Base-by-base conservation (phyloP, 2,329 filamentous ascomycete genomes). In the Alternaria triticina region DNA sequence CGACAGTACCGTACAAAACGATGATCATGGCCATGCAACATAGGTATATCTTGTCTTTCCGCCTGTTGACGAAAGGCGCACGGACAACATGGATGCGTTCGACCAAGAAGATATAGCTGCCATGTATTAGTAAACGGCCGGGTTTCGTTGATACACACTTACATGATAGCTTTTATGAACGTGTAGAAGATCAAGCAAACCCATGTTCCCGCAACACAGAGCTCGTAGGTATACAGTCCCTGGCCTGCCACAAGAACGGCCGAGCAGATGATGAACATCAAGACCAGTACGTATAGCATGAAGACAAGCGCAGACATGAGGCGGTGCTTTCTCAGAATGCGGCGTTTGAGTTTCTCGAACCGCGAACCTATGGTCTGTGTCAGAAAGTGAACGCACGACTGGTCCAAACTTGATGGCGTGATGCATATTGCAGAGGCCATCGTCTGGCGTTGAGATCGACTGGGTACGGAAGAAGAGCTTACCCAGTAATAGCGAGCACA, bases 31-130 rank as follows among this genome's bases (percentile, higher is more conserved):
- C 52, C 57, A 79, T 67, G 52, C 73, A 73, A 10, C 62, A 44
- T 1, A 78, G 22, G 64, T 79, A 82, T 25, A 81, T 57, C 52
- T 69, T 73, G 55, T 81, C 79, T 7, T 75, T 66, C 30, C 65
- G 65, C 13, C 80, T 73, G 11, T 66, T 59, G 11, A 72, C 64
- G 50, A 76, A 74, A 6, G 77, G 70, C 15, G 73, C 66, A 13
- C 79, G 72, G 22, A 81, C 73, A 8, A 77, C 70, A 51, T 82
- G 79, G 27, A 77, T 73, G 15, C 81, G 75, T 61, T 82, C 81
- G 27, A 81, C 73, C 6, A 82, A 70, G 64, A 80, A 81, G 12
- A 79, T 61, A 49, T 81, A 81, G 25, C 73, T 72, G 20, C 46
- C 25, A 55, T 23, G 0, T n/a, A 17, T 25, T 28, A 15, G 22